Base-by-base conservation (phyloP, 2,329 filamentous ascomycete species). In the Arthrobotrys conoides region DNA sequence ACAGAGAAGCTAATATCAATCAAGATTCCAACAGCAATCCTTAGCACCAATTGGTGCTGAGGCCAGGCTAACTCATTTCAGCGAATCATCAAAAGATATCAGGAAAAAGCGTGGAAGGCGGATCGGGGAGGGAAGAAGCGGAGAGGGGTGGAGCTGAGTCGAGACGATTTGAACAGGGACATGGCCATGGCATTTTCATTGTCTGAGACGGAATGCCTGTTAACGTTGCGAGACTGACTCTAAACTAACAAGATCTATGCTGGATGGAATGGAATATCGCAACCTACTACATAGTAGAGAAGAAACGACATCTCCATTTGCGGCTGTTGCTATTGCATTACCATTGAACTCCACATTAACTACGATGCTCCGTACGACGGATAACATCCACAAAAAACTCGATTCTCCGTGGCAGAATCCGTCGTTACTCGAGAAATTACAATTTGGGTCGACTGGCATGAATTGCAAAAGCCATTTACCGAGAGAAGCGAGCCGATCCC, bases 51-150 rank as follows among this genome's bases (percentile, higher is more conserved):
- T 46, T 51, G n/a, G 44, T 63, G 16, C 46, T 55, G 30, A 44
- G 16, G 30, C 12, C 38, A 41, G 59, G 30, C 63, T 73, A 73
- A 36, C 20, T 57, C 41, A 24, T 66, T 72, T 41, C 16, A 66
- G 61, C 20, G 14, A 27, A 38, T 36, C 27, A 53, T 30, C 65
- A 53, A 36, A 55, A 18, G n/a, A 44, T 30, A n/a, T 46, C 38
- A 48, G 8, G 16, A 44, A 36, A 63, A 49, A 33, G 48, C 51
- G 38, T 51, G 38, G 49, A 61, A 51, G 51, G 53, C 61, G 61
- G 70, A 73, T 73, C 70, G 51, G 67, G 69, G 44, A 71, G 59
- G 69, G 57, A 65, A 55, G 59, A 72, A 65, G 69, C 69, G 69
- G 59, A 65, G 53, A 61, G 36, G 36, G 44, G 67, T 69, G 66